Evolutionary conservation across 2,329 filamentous ascomycete species (phyloP).

Genomic region (Cordyceps javanica): DNA sequence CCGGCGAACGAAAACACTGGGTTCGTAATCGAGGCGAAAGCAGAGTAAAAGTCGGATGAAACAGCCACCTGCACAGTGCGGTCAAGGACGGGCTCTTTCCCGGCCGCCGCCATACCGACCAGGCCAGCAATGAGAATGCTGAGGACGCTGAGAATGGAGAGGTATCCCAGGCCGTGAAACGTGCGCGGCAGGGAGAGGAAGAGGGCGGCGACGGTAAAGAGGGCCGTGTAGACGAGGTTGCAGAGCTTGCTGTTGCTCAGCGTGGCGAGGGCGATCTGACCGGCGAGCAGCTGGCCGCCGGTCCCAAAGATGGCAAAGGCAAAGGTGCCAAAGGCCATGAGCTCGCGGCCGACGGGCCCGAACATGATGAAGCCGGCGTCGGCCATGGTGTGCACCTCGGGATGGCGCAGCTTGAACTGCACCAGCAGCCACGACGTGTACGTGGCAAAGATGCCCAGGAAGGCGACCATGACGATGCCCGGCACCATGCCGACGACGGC

Average conservation of each 20-base stretch:
- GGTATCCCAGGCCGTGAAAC: constrained; percentile 41
- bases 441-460: constrained; percentile 44
- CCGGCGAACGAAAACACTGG: constrained; percentile 47
- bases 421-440: constrained; percentile 45
- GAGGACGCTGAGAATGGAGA: constrained; percentile 37
- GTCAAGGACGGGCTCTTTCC: constrained; percentile 31
- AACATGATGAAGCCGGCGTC: constrained; percentile 50
- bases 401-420: constrained; percentile 47
- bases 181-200: constrained; percentile 42
- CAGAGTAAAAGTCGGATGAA: constrained; percentile 25
- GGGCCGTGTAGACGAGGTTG: constrained; percentile 42
- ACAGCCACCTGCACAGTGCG: constrained; percentile 32
- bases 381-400: constrained; percentile 51
- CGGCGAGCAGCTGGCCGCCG: constrained; percentile 44
- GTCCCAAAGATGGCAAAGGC: constrained; percentile 46
- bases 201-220: constrained; percentile 43
- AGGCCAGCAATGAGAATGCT: constrained; percentile 44
- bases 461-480: constrained; percentile 43
- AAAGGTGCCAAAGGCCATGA: constrained; percentile 42
- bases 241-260: constrained; percentile 42
- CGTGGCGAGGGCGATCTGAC: constrained; percentile 41
- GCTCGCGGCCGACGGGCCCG: constrained; percentile 43
- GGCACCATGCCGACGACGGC: constrained; percentile 47
- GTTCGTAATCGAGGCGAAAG: constrained; percentile 32
- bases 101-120: constrained; percentile 44